Evolutionary conservation across 495 filamentous ascomycete species (phyloP), one percentile per base, ranked within the genome.

Genomic region (Podospora conica): DNA sequence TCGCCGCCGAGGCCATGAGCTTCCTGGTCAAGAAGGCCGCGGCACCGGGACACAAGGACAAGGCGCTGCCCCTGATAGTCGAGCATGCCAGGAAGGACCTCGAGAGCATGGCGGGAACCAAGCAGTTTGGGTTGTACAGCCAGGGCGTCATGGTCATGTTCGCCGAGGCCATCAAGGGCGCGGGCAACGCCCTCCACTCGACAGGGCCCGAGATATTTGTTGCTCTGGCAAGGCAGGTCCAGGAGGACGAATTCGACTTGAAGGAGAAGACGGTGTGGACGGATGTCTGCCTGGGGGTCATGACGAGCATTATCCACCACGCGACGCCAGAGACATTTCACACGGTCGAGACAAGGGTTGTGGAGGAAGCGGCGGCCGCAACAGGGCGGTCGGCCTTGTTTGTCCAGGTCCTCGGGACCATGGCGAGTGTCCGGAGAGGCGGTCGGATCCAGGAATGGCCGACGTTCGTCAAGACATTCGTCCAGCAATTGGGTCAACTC

Each of bases 1-100:
- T 97, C 75, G 90, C 94, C 3, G 95, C 94, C 24, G 95, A 99
- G 77, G 91, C 94, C 10, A 85, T 98, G 81, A 96, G 93, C 65
- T 98, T 97, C 73, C 80, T 99, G 21, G 81, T 98, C 29, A 88
- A 92, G 69, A 98, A 96, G 78, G 91, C 93, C 31, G 91, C 87
- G 2, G 83, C 89, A 27, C 82, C 85, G 0, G 89, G 90, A 63
- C 84, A 89, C 64, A 88, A 90, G 69, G 88, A 91, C 68, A 84
- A 84, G 23, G 86, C 93, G 2, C 80, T 98, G 53, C 78, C 86
- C 20, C 76, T 82, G 24, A 88, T 96, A 28, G 75, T 96, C 0
- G 77, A 81, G 2, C 89, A 91, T 74, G 86, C 88, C 0, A 83
- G 90, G 55, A 77, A 84, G 23, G 91, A 96, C 72, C 77, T 96